phyloP scores from a whole-genome alignment of 768 basidiomycete species.

The Asterophora lycoperdoides region DNA sequence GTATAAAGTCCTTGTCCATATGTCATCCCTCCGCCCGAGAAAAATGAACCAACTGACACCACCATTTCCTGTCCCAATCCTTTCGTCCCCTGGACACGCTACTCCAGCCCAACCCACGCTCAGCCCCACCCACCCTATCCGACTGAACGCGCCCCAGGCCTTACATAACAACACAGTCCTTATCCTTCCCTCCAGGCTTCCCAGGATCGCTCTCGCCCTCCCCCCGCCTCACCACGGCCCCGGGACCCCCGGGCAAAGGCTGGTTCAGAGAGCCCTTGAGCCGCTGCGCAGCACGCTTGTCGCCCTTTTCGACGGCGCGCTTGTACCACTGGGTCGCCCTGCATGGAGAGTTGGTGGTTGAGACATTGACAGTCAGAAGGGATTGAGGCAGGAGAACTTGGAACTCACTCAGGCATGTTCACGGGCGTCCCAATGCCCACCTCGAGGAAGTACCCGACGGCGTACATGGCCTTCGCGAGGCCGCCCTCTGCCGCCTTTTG shows the following conservation, averaged over 20 bases:
- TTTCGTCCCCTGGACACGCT: too few species aligned
- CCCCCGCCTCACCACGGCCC: slow-evolving; percentile 57
- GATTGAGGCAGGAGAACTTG: neutral
- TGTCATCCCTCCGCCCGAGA: neutral
- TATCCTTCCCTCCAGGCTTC: slow-evolving; percentile 56
- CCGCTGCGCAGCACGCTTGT: slow-evolving; percentile 88
- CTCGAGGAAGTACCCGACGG: slow-evolving; percentile 95
- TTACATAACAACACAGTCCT: slow-evolving; percentile 88
- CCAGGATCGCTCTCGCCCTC: slow-evolving; percentile 35
- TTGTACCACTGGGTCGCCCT: slow-evolving; percentile 83
- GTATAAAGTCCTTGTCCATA: neutral
- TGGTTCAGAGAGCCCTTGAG: slow-evolving; percentile 58
- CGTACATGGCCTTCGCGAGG: slow-evolving; percentile 94
- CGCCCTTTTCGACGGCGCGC: slow-evolving; percentile 85
- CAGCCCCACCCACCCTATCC: neutral
- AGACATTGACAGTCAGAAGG: neutral
- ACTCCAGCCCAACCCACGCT: neutral
- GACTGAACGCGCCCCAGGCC: neutral
- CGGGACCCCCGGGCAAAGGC: slow-evolving; percentile 57
- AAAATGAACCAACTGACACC: neutral
- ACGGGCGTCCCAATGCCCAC: slow-evolving; percentile 34
- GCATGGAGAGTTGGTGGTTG: neutral
- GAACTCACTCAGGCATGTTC: slow-evolving; percentile 11
- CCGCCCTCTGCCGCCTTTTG: slow-evolving; percentile 92
- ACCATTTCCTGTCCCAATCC: neutral